Conservation (phyloP, 495 filamentous ascomycete species). For the Podospora tetraspora region DNA sequence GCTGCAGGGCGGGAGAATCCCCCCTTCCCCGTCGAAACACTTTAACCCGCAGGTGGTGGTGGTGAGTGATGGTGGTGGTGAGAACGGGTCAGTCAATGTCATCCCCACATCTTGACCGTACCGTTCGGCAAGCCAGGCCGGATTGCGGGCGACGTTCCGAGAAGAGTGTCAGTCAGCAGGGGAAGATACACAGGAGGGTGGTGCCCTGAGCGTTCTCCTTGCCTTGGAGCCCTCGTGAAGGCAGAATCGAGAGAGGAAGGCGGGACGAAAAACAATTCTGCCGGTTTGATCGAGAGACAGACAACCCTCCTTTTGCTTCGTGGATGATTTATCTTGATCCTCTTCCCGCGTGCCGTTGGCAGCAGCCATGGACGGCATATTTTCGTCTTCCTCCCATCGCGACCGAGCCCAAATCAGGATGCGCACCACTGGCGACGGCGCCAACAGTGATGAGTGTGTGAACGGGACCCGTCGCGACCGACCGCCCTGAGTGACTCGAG, state of each 20-base stretch:
- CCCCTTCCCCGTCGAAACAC: neutral
- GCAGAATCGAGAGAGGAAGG: neutral
- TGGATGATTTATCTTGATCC: neutral
- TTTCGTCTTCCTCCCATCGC: neutral
- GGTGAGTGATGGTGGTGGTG: neutral
- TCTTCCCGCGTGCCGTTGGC: neutral
- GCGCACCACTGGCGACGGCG: neutral
- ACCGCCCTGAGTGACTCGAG: constrained; percentile 3
- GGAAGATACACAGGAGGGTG: too few species aligned
- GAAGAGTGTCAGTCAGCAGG: neutral
- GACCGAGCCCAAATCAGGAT: neutral
- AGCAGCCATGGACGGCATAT: neutral
- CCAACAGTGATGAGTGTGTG: neutral
- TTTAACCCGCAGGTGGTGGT: neutral
- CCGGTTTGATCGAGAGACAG: neutral
- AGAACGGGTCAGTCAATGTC: neutral
- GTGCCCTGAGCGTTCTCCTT: neutral
- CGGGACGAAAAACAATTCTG: neutral
- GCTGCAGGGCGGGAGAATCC: neutral
- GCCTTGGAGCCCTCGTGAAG: too few species aligned
- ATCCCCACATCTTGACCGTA: neutral
- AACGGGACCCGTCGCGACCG: neutral
- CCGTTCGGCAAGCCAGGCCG: constrained; percentile 9
- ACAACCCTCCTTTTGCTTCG: neutral
- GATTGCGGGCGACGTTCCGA: constrained; percentile 10